Percentiles rank a stretch among this genome's conserved stretches.
phyloP scores from a whole-genome alignment of 768 basidiomycete species.

The Baorangia bicolor region DNA sequence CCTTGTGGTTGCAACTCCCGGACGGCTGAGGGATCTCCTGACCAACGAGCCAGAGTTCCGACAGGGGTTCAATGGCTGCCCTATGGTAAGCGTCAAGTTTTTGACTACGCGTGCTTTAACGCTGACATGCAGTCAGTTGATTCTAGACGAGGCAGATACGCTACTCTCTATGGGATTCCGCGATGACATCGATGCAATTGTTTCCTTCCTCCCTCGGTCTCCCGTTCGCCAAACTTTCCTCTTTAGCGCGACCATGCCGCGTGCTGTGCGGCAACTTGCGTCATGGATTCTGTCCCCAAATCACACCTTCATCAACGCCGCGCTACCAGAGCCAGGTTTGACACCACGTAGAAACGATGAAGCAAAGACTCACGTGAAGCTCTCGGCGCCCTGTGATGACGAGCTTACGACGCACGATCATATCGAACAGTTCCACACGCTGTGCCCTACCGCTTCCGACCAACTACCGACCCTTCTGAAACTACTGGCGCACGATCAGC shows the following conservation, averaged over 20 bases:
- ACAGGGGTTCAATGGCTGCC: conserved; percentile 50
- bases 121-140: conserved; percentile 50
- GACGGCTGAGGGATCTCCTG: conserved; percentile 75
- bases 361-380: neutral
- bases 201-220: conserved; percentile 53
- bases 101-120: neutral
- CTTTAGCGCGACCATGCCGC: conserved; percentile 86
- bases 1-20: conserved; percentile 89
- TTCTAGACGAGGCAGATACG: conserved; percentile 92
- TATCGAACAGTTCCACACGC: conserved; percentile 80
- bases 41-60: conserved; percentile 55
- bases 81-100: conserved; percentile 49
- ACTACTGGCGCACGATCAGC: conserved; percentile 85
- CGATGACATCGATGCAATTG: conserved; percentile 77
- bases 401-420: conserved; percentile 60
- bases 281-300: conserved; percentile 54
- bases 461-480: conserved; percentile 79
- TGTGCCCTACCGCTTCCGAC: conserved; percentile 60
- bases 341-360: neutral
- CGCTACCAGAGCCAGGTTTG: conserved; percentile 50
- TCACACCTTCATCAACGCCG: conserved; percentile 73
- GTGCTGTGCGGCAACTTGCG: conserved; percentile 69
- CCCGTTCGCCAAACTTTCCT: conserved; percentile 86
- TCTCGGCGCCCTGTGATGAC: neutral
- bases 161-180: conserved; percentile 92